These are phyloP conservation scores for Nepenthes gracilis DNA, from an alignment of 148 eudicot species.

Conservation along the genomic window DNA sequence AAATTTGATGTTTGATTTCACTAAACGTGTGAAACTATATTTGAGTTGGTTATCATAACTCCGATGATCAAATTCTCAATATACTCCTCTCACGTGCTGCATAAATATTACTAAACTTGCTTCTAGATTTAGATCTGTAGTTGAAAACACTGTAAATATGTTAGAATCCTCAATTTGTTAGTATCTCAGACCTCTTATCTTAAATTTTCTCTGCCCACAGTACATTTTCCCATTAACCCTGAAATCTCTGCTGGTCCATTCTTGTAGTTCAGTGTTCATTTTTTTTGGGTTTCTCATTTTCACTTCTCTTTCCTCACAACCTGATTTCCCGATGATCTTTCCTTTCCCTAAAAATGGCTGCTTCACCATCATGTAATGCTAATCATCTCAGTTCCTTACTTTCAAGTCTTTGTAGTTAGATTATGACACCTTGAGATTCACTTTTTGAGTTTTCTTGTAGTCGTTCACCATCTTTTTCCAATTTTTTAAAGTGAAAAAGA, in stretches of 20 bases:
- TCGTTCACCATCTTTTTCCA: too few species aligned
- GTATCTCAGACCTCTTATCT: slow-evolving; percentile 9
- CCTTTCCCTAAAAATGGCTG: too few species aligned
- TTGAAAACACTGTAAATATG: slow-evolving; percentile 25
- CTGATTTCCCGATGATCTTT: too few species aligned
- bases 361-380: too few species aligned
- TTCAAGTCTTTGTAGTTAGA: too few species aligned
- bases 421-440: too few species aligned
- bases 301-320: not conserved
- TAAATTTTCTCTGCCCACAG: not conserved
- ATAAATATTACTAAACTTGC: slow-evolving; percentile 15
- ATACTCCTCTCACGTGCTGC: slow-evolving; percentile 10
- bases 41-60: slow-evolving; percentile 13
- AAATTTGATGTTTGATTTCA: not conserved
- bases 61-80: slow-evolving; percentile 9
- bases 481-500: too few species aligned
- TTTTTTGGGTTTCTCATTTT: not conserved
- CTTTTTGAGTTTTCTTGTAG: too few species aligned
- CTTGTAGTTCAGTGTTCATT: too few species aligned
- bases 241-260: not conserved
- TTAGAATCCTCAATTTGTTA: slow-evolving; percentile 29
- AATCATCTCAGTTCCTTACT: too few species aligned
- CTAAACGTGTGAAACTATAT: not conserved
- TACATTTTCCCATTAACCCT: not conserved
- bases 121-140: slow-evolving; percentile 17